Evolutionary conservation across 441 rosid species (phyloP), one percentile per base, ranked within the genome.

Genomic region (Capsella rubella): DNA sequence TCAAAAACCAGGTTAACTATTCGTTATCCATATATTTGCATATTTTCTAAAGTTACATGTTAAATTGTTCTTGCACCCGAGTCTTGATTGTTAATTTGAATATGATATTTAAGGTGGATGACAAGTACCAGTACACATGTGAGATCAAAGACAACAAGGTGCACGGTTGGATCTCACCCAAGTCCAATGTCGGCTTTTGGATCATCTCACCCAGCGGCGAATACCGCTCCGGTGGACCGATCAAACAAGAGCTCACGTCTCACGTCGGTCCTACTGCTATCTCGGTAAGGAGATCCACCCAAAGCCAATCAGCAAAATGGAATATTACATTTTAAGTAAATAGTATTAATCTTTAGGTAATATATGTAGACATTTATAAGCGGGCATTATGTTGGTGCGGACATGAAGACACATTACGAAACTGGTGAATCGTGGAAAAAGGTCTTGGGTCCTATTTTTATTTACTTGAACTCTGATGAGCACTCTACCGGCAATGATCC

Each of bases 101-200:
- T 18, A 18, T 35, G 15, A 21, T 8, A 16, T 62, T 72, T 6
- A 21, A 89, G 95, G 95, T 87, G 69, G 90, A 86, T 57, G 90
- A 86, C 72, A 86, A 86, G 79, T 86, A 86, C 67, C 86, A 82
- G 13, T 86, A 84, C 71, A 35, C 85, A 1, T 47, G 77, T 31
- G 86, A 83, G 54, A 46, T 60, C 63, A 67, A 81, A 66, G 86
- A 86, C 42, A 74, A 73, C 61, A 80, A 43, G 46, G 81, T 86
- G 15, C 88, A 86, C 12, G 90, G 90, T 9, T 86, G 90, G 90
- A 80, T 84, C 28, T 75, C 81, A 32, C 66, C 63, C 3, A 78
- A 80, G 15, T 78, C 81, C 8, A 25, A 29, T 0, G 86, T 83
- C 0, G 90, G 88, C 10, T 84, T 86, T 71, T 84, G 90, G 90